Evolutionary conservation across 345 rosid species (phyloP).

Genomic region (Trapa bicornis): DNA sequence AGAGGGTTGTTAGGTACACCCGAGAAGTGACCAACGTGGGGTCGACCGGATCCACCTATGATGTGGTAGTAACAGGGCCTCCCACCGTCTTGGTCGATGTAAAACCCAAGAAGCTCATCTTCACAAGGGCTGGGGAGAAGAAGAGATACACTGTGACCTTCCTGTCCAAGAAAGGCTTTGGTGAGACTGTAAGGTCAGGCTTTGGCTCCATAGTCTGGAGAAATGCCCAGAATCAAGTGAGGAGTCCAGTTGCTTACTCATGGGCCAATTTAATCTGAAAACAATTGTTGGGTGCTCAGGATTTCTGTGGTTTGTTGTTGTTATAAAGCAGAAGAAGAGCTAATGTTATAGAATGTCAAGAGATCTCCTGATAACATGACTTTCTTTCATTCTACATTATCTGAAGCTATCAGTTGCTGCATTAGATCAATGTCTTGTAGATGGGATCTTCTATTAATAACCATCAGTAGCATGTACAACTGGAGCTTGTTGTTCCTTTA

Average conservation of each 20-base stretch:
- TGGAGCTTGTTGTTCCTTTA: conserved; percentile 13
- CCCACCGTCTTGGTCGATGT: conserved; percentile 35
- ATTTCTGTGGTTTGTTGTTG: no score
- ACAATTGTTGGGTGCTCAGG: no score
- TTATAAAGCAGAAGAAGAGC: background rate
- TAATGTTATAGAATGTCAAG: conserved; percentile 1
- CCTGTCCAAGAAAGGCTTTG: conserved; percentile 34
- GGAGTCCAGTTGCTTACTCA: conserved; percentile 62
- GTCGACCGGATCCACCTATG: conserved; percentile 40
- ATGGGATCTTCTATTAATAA: background rate
- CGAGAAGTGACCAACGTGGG: conserved; percentile 77
- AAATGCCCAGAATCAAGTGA: conserved; percentile 44
- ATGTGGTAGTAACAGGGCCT: conserved; percentile 32
- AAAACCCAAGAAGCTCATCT: conserved; percentile 42
- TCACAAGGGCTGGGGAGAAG: conserved; percentile 53
- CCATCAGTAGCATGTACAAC: conserved; percentile 33
- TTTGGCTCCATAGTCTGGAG: conserved; percentile 70
- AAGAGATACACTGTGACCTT: conserved; percentile 63
- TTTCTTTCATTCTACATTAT: background rate
- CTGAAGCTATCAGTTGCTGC: no score
- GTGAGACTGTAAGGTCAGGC: conserved; percentile 21
- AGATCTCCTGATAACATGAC: background rate
- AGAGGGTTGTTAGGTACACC: conserved; percentile 55
- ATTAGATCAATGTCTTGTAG: background rate
- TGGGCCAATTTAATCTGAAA: conserved; percentile 30